These are phyloP conservation scores for Calvatia gigantea DNA, from an alignment of 768 basidiomycete genomes.

Conservation along the genomic window DNA sequence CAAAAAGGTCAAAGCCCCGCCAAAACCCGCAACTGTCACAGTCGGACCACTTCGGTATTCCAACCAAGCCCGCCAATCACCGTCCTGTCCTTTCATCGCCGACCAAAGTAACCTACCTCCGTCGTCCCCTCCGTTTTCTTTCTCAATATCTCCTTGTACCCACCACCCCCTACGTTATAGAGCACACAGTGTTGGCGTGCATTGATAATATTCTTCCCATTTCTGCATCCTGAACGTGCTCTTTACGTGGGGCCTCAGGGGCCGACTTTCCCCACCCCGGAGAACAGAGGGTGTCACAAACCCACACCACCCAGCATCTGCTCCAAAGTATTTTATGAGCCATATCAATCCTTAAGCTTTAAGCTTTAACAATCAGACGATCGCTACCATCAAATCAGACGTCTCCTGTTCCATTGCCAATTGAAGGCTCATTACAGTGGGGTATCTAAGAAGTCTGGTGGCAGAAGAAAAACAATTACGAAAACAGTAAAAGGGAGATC, in stretches of 20 bases:
- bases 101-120: too few species aligned
- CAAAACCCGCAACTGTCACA: slow-evolving; percentile 19
- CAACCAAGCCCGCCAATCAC: slow-evolving; percentile 16
- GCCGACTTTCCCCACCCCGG: too few species aligned
- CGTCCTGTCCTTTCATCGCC: background rate
- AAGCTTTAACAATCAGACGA: background rate
- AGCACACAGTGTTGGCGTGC: background rate
- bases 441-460: slow-evolving; percentile 3
- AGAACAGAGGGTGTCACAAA: background rate
- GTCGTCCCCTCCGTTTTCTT: background rate
- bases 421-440: slow-evolving; percentile 1
- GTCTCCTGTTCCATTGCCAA: background rate
- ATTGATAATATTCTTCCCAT: background rate
- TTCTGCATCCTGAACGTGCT: background rate
- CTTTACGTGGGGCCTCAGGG: slow-evolving; percentile 1
- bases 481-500: background rate
- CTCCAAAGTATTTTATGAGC: too few species aligned
- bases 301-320: background rate
- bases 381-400: background rate
- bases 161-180: background rate
- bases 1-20: slow-evolving; percentile 15
- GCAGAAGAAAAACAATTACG: background rate
- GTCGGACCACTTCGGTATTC: slow-evolving; percentile 34
- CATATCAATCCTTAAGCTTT: too few species aligned
- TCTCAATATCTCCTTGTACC: background rate